Percentiles rank a stretch among this genome's conserved stretches.
Evolutionary conservation across 495 filamentous ascomycete species (phyloP).

Genomic region (Daldinia vernicosa): DNA sequence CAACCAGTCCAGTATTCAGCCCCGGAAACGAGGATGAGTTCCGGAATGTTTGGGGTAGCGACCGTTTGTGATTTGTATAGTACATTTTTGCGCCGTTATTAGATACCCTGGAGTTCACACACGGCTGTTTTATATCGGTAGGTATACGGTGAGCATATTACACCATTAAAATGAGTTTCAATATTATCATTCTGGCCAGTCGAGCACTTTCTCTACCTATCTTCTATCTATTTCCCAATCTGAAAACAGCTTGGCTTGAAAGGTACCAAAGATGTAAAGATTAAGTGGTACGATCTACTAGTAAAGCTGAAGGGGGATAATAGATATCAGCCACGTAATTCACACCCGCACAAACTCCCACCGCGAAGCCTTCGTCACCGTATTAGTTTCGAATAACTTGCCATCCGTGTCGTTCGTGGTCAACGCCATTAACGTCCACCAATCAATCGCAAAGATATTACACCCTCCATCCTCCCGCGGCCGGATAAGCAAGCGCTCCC

Average conservation of each 20-base stretch:
- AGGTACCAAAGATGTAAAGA: neutral
- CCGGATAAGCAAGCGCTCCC: neutral
- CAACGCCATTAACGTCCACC: neutral
- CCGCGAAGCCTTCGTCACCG: neutral
- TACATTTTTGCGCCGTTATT: conserved; percentile 39
- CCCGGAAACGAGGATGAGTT: conserved; percentile 48
- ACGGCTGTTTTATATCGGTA: conserved; percentile 20
- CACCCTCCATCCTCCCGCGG: conserved; percentile 5
- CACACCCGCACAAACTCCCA: conserved; percentile 7
- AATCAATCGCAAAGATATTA: neutral
- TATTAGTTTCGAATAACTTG: neutral
- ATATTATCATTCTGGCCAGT: neutral
- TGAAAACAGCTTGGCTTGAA: neutral
- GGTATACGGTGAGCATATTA: neutral
- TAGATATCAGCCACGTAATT: neutral
- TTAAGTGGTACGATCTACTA: neutral
- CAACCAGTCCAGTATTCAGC: conserved; percentile 36
- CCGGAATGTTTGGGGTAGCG: conserved; percentile 50
- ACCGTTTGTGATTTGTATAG: conserved; percentile 39
- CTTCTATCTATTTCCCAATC: neutral
- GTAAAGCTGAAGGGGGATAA: neutral
- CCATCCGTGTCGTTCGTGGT: neutral
- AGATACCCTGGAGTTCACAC: conserved; percentile 46
- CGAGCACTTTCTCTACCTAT: neutral
- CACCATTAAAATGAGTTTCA: neutral